These are phyloP conservation scores for Aspergillus glaucus DNA, from an alignment of 2,329 filamentous ascomycete species.

Conservation along the genomic window DNA sequence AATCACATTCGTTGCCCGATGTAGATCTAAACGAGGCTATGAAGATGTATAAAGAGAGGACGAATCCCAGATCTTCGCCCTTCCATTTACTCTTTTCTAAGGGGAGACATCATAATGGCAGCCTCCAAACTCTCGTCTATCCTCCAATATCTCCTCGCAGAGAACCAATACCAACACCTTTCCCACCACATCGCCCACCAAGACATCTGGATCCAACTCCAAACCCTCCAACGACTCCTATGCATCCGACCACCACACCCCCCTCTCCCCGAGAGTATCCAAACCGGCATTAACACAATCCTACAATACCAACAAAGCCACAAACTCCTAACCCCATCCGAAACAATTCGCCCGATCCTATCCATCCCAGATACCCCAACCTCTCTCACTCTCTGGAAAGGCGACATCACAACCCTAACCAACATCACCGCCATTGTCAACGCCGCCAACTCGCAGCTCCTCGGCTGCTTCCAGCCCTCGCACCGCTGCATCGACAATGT, in stretches of 20 bases:
- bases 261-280: conserved; percentile 2
- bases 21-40: not conserved
- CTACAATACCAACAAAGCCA: conserved; percentile 9
- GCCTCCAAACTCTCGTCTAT: not conserved
- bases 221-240: conserved; percentile 6
- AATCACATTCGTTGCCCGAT: not conserved
- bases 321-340: conserved; percentile 7
- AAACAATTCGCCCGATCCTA: conserved; percentile 1
- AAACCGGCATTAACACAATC: conserved; percentile 8
- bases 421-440: conserved; percentile 19
- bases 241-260: conserved; percentile 7
- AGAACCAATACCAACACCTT: not conserved
- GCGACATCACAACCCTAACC: conserved; percentile 16
- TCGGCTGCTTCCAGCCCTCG: conserved; percentile 17
- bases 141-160: not conserved
- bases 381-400: conserved; percentile 13
- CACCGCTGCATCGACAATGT: conserved; percentile 21
- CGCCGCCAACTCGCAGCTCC: conserved; percentile 14
- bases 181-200: not conserved
- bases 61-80: not conserved
- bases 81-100: not conserved
- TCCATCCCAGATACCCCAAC: not conserved
- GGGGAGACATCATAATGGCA: not conserved
- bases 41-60: not conserved
- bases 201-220: conserved; percentile 13